A percentile compares a stretch with the other conserved stretches of the same genome.
Evolutionary conservation across 2,329 filamentous ascomycete genomes (phyloP).

Genomic region (Alternaria sp.): DNA sequence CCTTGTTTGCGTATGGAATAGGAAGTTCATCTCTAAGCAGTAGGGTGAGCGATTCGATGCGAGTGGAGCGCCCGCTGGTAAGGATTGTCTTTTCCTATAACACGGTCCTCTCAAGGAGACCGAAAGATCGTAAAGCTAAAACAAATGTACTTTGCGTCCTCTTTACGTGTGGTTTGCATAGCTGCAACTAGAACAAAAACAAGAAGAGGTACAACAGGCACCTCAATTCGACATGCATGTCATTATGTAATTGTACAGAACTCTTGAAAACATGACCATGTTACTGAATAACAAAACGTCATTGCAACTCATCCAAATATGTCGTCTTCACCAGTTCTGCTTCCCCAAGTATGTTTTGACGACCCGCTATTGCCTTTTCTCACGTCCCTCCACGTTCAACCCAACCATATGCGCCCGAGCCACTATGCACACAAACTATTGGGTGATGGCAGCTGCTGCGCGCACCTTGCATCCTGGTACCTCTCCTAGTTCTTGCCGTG

Average conservation of each 20-base stretch:
- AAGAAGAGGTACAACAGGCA: background rate
- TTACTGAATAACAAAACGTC: background rate
- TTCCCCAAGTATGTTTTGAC: background rate
- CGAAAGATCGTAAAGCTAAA: too few species aligned
- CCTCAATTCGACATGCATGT: background rate
- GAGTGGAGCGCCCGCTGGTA: too few species aligned
- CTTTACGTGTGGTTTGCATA: too few species aligned
- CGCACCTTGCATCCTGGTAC: background rate
- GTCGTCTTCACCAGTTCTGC: background rate
- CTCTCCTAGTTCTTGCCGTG: slow-evolving; percentile 15
- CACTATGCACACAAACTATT: background rate
- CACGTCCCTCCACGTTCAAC: background rate
- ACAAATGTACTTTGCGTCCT: too few species aligned
- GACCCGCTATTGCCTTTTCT: too few species aligned
- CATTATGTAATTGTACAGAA: background rate
- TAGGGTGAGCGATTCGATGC: too few species aligned
- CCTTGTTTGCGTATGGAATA: too few species aligned
- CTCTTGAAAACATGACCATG: background rate
- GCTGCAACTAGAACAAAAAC: too few species aligned
- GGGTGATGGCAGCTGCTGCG: background rate
- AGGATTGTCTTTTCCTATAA: too few species aligned
- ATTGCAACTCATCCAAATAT: background rate
- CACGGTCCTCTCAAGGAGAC: too few species aligned
- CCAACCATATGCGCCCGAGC: background rate
- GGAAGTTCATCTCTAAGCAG: too few species aligned